Conservation (phyloP, 768 basidiomycete genomes). For the Leccinum variicolor region DNA sequence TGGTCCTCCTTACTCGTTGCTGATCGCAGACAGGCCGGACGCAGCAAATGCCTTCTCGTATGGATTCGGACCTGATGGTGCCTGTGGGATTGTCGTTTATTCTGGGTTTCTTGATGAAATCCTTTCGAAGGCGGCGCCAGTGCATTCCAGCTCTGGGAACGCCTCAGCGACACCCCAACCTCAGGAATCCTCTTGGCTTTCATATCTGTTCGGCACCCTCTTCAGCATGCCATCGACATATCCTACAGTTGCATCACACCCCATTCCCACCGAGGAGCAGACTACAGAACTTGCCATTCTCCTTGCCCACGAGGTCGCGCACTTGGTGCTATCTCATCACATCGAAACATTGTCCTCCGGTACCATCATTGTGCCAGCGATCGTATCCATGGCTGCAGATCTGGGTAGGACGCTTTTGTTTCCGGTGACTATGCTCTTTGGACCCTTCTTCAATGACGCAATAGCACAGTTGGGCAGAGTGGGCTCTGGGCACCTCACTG, state of each 20-base stretch:
- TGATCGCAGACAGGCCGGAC: constrained; percentile 85
- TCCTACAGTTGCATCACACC: constrained; percentile 35
- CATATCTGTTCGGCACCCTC: constrained; percentile 45
- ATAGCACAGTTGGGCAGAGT: constrained; percentile 78
- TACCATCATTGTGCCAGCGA: constrained; percentile 77
- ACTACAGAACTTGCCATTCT: constrained; percentile 87
- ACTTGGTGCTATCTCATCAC: constrained; percentile 88
- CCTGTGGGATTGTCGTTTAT: constrained; percentile 92
- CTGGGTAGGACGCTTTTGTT: constrained; percentile 76
- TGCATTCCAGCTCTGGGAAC: constrained; percentile 25
- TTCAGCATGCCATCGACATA: constrained; percentile 30
- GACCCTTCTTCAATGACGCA: constrained; percentile 94
- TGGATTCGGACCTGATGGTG: constrained; percentile 89
- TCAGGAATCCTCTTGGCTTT: constrained; percentile 42
- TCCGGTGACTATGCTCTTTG: constrained; percentile 87
- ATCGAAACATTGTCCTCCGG: constrained; percentile 86
- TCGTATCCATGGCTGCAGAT: constrained; percentile 75
- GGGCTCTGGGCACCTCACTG: constrained; percentile 70
- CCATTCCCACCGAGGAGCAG: constrained; percentile 72
- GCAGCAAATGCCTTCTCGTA: constrained; percentile 91
- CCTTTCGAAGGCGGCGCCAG: constrained; percentile 41
- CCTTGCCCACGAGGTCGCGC: constrained; percentile 90
- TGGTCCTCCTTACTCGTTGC: constrained; percentile 86
- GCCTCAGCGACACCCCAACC: constrained; percentile 12
- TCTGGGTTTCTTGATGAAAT: constrained; percentile 92